Percentiles rank a stretch among this genome's conserved stretches.
phyloP scores from a whole-genome alignment of 1,284 basidiomycete species.

The Takashimella tepidaria region DNA sequence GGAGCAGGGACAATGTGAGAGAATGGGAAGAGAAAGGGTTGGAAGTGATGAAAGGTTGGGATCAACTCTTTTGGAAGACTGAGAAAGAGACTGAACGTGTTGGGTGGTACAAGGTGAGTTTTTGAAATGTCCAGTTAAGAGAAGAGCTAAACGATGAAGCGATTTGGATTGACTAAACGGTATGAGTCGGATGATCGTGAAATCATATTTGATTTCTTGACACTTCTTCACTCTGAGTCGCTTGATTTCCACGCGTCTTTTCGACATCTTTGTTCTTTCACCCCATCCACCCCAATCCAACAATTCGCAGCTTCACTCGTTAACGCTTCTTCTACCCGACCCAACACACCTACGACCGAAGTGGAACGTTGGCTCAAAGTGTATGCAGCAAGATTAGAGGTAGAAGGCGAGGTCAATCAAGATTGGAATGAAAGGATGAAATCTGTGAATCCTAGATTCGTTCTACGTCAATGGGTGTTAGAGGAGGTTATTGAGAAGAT shows the following conservation, averaged over 20 bases:
- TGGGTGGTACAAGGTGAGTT: conserved; percentile 62
- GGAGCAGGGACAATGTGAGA: conserved; percentile 62
- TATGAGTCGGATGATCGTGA: conserved; percentile 57
- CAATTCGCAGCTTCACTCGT: conserved; percentile 10
- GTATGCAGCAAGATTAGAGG: conserved; percentile 60
- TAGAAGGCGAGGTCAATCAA: conserved; percentile 27
- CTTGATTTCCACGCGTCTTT: conserved; percentile 82
- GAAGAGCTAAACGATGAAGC: conserved; percentile 49
- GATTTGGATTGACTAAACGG: conserved; percentile 63
- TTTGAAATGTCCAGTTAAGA: not conserved
- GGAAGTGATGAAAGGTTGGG: conserved; percentile 50
- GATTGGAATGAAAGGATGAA: conserved; percentile 43
- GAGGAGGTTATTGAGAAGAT: conserved; percentile 77
- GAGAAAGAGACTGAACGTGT: conserved; percentile 59
- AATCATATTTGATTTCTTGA: conserved; percentile 59
- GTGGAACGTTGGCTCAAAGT: conserved; percentile 63
- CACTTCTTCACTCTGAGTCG: conserved; percentile 61
- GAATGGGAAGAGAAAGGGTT: conserved; percentile 60
- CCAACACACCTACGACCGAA: conserved; percentile 48
- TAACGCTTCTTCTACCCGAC: conserved; percentile 49
- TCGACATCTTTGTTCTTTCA: conserved; percentile 63
- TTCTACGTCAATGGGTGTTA: conserved; percentile 85
- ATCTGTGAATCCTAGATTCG: conserved; percentile 73
- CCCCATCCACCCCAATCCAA: conserved; percentile 47
- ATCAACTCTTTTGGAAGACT: conserved; percentile 56